Conservation (phyloP, 2,329 filamentous ascomycete species). For the Huntiella moniliformis region DNA sequence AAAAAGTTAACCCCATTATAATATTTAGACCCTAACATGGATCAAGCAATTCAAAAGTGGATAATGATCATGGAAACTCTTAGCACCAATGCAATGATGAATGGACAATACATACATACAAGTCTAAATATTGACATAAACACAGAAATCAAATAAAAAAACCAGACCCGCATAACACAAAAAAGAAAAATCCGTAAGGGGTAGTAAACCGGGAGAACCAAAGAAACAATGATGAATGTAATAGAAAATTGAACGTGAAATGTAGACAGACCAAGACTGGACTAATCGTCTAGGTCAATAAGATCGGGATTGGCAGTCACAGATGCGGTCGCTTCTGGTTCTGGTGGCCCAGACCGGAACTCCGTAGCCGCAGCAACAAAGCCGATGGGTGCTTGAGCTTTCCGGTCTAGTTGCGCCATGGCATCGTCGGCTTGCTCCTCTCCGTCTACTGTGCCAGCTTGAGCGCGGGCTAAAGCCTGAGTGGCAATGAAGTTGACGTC, state of each 20-base stretch:
- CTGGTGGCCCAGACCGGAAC: conserved; percentile 47
- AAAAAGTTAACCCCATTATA: no score
- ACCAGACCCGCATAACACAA: background rate
- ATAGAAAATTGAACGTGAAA: conserved; percentile 10
- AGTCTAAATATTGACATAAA: background rate
- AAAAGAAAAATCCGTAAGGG: background rate
- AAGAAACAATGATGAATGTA: conserved; percentile 12
- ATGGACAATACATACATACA: background rate
- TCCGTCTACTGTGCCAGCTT: conserved; percentile 32
- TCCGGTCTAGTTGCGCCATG: conserved; percentile 75
- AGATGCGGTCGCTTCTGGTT: conserved; percentile 21
- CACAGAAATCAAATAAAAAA: background rate
- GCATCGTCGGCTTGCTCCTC: conserved; percentile 30
- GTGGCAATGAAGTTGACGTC: conserved; percentile 98
- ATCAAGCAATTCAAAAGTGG: background rate
- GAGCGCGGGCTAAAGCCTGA: conserved; percentile 70
- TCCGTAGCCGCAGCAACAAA: conserved; percentile 54
- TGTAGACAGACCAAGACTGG: background rate
- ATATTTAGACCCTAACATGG: no score
- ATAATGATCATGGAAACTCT: background rate
- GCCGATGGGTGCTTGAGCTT: conserved; percentile 71
- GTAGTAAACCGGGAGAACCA: background rate
- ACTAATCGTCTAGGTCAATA: conserved; percentile 53
- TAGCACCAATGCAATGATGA: no score
- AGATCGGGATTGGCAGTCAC: conserved; percentile 61